Evolutionary conservation across 371 early-diverging fungal species (phyloP).

Genomic region (Blastocladiella emersonii): DNA sequence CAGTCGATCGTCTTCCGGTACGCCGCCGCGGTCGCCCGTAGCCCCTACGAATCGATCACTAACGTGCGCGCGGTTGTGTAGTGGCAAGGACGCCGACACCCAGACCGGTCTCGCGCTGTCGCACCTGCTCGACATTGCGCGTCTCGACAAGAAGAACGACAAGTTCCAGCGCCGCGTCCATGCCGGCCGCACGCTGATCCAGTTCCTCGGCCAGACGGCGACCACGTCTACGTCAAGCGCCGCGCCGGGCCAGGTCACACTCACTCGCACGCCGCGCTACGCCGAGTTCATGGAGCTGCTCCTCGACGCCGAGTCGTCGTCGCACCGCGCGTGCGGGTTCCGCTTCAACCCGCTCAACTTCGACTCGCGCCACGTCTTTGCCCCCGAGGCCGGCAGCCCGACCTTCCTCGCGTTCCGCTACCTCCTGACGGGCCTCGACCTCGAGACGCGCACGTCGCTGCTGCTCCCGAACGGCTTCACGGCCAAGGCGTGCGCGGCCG

Average conservation of each 20-base stretch:
- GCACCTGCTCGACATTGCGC: not conserved
- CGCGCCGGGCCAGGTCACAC: not conserved
- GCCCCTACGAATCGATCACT: too few species aligned
- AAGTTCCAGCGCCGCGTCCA: not conserved
- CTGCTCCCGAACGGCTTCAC: not conserved
- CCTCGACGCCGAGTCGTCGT: not conserved
- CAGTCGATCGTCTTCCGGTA: not conserved
- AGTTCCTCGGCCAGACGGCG: too few species aligned
- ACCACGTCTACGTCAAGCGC: not conserved
- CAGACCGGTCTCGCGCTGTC: not conserved
- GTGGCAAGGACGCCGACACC: not conserved
- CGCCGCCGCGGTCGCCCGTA: not conserved
- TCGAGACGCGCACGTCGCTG: not conserved
- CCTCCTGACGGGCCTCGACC: not conserved
- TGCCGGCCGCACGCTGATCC: not conserved
- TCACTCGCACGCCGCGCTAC: not conserved
- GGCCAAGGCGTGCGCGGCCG: not conserved
- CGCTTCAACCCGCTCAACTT: not conserved
- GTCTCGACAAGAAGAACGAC: not conserved
- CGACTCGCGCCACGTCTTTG: not conserved
- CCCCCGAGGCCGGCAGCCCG: too few species aligned
- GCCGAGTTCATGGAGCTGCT: not conserved
- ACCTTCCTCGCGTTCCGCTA: not conserved
- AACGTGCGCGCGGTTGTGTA: not conserved
- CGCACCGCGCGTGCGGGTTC: not conserved